These are phyloP conservation scores for Zygosaccharomyces pseudorouxii DNA, from an alignment of 805 yeast species.

Conservation along the genomic window DNA sequence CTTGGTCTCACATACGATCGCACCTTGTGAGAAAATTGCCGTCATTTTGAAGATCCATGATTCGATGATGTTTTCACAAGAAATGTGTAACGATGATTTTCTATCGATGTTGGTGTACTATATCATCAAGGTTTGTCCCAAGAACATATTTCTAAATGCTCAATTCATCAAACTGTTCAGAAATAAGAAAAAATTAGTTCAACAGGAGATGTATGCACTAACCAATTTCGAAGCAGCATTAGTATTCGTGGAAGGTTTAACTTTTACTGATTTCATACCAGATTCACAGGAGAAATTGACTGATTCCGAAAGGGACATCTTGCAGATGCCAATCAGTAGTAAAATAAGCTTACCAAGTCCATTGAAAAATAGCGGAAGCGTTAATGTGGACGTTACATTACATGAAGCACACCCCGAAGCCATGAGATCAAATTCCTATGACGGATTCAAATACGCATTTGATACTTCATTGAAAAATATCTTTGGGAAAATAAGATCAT, in stretches of 20 bases:
- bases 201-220: constrained; percentile 32
- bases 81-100: constrained; percentile 33
- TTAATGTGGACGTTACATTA: not conserved
- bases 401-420: constrained; percentile 16
- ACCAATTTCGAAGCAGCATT: constrained; percentile 36
- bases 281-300: constrained; percentile 18
- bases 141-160: constrained; percentile 26
- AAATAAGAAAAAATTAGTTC: constrained; percentile 31
- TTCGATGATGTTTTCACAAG: constrained; percentile 23
- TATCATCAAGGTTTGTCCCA: constrained; percentile 23
- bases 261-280: constrained; percentile 23
- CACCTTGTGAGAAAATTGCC: constrained; percentile 32
- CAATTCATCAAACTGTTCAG: constrained; percentile 33
- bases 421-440: constrained; percentile 25
- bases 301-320: constrained; percentile 12
- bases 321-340: constrained; percentile 22
- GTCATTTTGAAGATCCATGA: constrained; percentile 27
- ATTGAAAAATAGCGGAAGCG: not conserved
- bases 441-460: constrained; percentile 28
- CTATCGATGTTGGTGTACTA: constrained; percentile 31
- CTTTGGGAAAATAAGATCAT: constrained; percentile 30
- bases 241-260: constrained; percentile 32
- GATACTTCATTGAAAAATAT: constrained; percentile 31
- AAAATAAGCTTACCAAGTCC: constrained; percentile 19
- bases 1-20: constrained; percentile 22